Percentiles rank a stretch among this genome's conserved stretches.
Conservation (phyloP, 202 grass and related monocot species). For the Hordeum pubiflorum region DNA sequence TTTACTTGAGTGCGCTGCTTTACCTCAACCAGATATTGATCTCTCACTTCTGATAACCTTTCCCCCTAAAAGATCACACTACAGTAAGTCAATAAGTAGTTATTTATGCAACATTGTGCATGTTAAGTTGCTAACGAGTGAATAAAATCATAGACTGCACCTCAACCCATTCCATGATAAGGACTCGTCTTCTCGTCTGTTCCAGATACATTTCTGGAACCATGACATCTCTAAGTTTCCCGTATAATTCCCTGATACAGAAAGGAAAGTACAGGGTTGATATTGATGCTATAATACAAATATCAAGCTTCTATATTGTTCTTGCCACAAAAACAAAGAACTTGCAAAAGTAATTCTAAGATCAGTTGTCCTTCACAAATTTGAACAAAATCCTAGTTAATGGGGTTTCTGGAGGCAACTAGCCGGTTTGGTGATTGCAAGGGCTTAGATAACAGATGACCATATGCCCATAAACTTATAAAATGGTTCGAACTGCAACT, state of each 20-base stretch:
- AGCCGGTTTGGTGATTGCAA: neutral
- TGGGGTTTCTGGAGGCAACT: neutral
- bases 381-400: neutral
- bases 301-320: neutral
- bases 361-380: neutral
- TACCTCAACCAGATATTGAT: conserved; percentile 96
- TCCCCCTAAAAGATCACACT: conserved; percentile 45
- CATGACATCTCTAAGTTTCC: conserved; percentile 66
- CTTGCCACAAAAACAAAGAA: neutral
- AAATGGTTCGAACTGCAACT: neutral
- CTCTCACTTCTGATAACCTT: conserved; percentile 77
- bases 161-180: conserved; percentile 98
- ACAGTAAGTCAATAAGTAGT: neutral
- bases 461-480: neutral
- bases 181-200: conserved; percentile 59
- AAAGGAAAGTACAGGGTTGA: conserved; percentile 20
- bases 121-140: neutral
- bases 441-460: neutral
- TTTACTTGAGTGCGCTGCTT: neutral
- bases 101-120: neutral
- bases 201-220: conserved; percentile 95
- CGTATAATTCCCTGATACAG: conserved; percentile 70
- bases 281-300: neutral
- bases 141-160: conserved; percentile 37
- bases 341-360: neutral